Conservation (phyloP, 768 basidiomycete species). For the Clitopilus hobsonii region DNA sequence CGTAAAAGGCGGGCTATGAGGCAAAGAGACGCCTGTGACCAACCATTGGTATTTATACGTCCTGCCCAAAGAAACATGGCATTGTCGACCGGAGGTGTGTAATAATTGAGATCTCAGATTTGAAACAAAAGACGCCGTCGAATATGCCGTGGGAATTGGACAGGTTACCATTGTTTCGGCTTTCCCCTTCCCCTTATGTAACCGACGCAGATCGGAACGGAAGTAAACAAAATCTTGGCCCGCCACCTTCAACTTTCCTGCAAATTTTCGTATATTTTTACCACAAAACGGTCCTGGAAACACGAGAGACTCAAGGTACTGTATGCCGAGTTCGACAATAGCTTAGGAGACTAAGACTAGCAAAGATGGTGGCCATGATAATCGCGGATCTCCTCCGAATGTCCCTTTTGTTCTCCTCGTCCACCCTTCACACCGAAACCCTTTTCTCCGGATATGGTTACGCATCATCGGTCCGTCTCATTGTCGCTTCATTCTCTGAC, state of each 20-base stretch:
- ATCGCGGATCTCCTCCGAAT: not conserved
- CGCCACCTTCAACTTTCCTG: not conserved
- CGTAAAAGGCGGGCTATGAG: constrained; percentile 7
- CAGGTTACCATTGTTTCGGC: constrained; percentile 14
- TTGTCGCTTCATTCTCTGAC: not conserved
- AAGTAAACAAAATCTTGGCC: not conserved
- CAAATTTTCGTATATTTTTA: not conserved
- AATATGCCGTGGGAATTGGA: constrained; percentile 19
- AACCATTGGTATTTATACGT: constrained; percentile 20
- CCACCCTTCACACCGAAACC: not conserved
- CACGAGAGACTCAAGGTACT: not conserved
- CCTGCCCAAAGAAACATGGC: constrained; percentile 8
- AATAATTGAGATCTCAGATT: constrained; percentile 13
- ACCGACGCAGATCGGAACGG: constrained; percentile 9
- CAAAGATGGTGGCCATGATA: not conserved
- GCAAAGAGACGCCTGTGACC: constrained; percentile 8
- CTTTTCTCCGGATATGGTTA: not conserved
- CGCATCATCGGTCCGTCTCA: not conserved
- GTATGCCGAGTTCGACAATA: not conserved
- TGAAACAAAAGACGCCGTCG: constrained; percentile 19
- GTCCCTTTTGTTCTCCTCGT: not conserved
- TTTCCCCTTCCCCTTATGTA: constrained; percentile 12
- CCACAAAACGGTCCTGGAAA: not conserved
- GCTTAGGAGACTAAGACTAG: not conserved
- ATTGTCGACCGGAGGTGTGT: constrained; percentile 8